Evolutionary conservation across 371 early-diverging fungal species (phyloP).

Genomic region (Chytridium lagenaria): DNA sequence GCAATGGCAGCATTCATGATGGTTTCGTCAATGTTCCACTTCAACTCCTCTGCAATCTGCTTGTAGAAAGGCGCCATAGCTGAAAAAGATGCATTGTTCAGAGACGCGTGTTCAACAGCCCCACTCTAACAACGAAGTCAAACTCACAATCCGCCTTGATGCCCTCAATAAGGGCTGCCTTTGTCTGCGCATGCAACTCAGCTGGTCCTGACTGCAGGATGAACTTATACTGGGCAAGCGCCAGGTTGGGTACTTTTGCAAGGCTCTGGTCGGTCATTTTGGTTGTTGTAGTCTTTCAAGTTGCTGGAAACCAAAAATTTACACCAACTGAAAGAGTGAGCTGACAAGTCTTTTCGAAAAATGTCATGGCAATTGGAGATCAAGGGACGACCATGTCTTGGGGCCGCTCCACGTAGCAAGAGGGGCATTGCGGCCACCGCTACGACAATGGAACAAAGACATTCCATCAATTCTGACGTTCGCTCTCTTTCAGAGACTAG

Average conservation of each 20-base stretch:
- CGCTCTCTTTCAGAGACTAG: too few species aligned
- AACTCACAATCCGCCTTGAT: slow-evolving; percentile 79
- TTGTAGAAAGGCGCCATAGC: slow-evolving; percentile 90
- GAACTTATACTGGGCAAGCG: slow-evolving; percentile 75
- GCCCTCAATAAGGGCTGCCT: slow-evolving; percentile 62
- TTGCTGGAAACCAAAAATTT: background rate
- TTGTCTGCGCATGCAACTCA: slow-evolving; percentile 64
- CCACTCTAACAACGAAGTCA: too few species aligned
- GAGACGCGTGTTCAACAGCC: slow-evolving; percentile 11
- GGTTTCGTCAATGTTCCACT: slow-evolving; percentile 48
- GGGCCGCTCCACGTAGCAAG: background rate
- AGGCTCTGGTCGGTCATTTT: slow-evolving; percentile 66
- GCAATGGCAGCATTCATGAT: slow-evolving; percentile 53
- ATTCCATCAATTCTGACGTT: too few species aligned
- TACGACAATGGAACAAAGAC: background rate
- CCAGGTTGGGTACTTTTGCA: slow-evolving; percentile 80
- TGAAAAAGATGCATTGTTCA: slow-evolving; percentile 33
- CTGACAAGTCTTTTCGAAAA: background rate
- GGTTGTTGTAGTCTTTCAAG: background rate
- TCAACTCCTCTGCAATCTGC: slow-evolving; percentile 68
- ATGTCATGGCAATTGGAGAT: background rate
- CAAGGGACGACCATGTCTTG: background rate
- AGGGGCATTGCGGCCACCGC: background rate
- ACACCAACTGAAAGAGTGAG: too few species aligned
- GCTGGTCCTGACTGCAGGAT: slow-evolving; percentile 71